These are phyloP conservation scores for Nakaseomyces nivariensis DNA, from an alignment of 1,139 yeast genomes.

Conservation along the genomic window DNA sequence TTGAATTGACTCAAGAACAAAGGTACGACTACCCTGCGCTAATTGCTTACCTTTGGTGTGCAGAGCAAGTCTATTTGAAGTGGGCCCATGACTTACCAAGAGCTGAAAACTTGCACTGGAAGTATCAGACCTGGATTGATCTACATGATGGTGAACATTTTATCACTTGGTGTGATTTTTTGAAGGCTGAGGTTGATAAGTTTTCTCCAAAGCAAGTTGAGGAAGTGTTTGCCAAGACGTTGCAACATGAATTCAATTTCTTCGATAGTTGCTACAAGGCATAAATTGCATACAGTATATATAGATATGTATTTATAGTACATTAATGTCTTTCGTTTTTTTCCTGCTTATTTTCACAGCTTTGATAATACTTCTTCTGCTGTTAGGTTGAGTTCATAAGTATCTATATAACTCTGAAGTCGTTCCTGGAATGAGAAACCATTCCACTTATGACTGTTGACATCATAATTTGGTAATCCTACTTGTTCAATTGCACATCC, in stretches of 20 bases:
- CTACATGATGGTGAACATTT: conserved; percentile 42
- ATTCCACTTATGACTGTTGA: conserved; percentile 43
- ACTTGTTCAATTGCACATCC: conserved; percentile 69
- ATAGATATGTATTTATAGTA: background rate
- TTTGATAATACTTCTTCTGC: background rate
- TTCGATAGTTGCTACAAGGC: conserved; percentile 40
- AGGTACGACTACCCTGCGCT: conserved; percentile 34
- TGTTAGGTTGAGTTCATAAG: background rate
- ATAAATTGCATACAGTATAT: background rate
- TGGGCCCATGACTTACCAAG: conserved; percentile 37
- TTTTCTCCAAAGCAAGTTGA: conserved; percentile 30
- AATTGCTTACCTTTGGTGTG: conserved; percentile 38
- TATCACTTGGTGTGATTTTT: conserved; percentile 38
- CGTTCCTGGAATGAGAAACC: conserved; percentile 30
- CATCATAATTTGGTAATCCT: conserved; percentile 48
- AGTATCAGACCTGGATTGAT: conserved; percentile 42
- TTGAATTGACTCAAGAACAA: conserved; percentile 27
- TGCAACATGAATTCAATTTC: conserved; percentile 37
- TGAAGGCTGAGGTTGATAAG: conserved; percentile 37
- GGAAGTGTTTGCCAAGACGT: conserved; percentile 30
- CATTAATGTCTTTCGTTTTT: background rate
- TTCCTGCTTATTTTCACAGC: background rate
- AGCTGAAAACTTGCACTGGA: conserved; percentile 33
- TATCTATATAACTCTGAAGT: conserved; percentile 13
- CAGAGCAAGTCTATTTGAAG: conserved; percentile 43